Conservation (phyloP, 2,329 filamentous ascomycete genomes). For the Pyrenophora teres region DNA sequence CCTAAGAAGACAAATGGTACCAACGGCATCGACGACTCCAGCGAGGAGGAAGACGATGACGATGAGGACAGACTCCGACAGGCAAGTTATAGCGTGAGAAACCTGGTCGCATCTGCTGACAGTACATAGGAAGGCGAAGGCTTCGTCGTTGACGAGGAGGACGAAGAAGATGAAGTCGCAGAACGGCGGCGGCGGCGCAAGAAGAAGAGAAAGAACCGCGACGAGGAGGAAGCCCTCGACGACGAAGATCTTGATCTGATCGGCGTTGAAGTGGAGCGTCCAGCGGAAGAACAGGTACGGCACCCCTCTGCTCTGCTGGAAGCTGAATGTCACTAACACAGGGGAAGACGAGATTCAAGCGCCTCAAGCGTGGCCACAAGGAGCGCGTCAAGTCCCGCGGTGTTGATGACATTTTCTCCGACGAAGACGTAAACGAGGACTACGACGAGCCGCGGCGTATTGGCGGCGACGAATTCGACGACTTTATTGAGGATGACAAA, state of each 20-base stretch:
- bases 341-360: constrained; percentile 84
- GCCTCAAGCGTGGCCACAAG: constrained; percentile 88
- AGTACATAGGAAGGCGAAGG: constrained; percentile 77
- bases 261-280: constrained; percentile 75
- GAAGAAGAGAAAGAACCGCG: constrained; percentile 75
- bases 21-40: constrained; percentile 45
- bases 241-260: constrained; percentile 97
- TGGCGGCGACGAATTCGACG: constrained; percentile 52
- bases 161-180: constrained; percentile 72
- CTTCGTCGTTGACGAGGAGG: constrained; percentile 95
- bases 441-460: constrained; percentile 48
- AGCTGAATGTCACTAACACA: constrained; percentile 19
- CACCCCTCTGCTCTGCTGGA: neutral
- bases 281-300: constrained; percentile 69
- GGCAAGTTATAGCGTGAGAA: constrained; percentile 25
- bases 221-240: constrained; percentile 83
- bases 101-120: constrained; percentile 18
- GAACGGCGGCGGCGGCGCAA: constrained; percentile 63
- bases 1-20: constrained; percentile 36
- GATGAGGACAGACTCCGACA: constrained; percentile 43
- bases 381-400: constrained; percentile 70
- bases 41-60: constrained; percentile 49
- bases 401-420: constrained; percentile 91
- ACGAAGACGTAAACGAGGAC: constrained; percentile 78
- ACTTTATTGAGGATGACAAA: constrained; percentile 97